Evolutionary conservation across 129 eudicot species (phyloP).

Genomic region (Chrysanthemum makinoi): DNA sequence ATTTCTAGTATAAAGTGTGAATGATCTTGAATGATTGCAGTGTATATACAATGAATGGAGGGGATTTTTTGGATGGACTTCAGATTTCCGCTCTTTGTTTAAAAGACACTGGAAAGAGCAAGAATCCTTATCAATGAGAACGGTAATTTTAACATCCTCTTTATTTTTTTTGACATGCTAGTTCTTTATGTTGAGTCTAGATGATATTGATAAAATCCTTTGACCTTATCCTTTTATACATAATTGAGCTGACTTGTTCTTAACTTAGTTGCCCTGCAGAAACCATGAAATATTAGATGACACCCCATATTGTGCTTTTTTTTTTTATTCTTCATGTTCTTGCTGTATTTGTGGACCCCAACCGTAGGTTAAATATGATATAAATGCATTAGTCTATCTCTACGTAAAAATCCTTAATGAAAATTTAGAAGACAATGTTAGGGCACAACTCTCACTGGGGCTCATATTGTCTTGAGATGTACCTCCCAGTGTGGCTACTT

Average conservation of each 20-base stretch:
- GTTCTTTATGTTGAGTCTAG: no score
- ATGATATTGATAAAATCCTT: no score
- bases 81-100: constrained; percentile 66
- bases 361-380: neutral
- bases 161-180: neutral
- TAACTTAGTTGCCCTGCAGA: constrained; percentile 5
- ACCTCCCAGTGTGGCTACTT: constrained; percentile 11
- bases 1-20: constrained; percentile 10
- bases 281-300: neutral
- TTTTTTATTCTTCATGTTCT: neutral
- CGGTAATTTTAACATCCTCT: constrained; percentile 42
- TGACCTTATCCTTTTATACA: neutral
- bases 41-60: constrained; percentile 89
- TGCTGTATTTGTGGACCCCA: neutral
- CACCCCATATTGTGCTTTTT: neutral
- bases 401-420: neutral
- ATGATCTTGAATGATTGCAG: constrained; percentile 36
- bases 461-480: constrained; percentile 6
- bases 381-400: constrained; percentile 12
- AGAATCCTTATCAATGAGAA: constrained; percentile 60
- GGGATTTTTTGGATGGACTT: constrained; percentile 73
- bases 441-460: neutral
- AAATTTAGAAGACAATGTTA: constrained; percentile 4
- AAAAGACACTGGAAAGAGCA: constrained; percentile 59
- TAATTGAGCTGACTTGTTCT: neutral